phyloP scores from a whole-genome alignment of 371 early-diverging fungal species.

The Gilbertella persicaria region DNA sequence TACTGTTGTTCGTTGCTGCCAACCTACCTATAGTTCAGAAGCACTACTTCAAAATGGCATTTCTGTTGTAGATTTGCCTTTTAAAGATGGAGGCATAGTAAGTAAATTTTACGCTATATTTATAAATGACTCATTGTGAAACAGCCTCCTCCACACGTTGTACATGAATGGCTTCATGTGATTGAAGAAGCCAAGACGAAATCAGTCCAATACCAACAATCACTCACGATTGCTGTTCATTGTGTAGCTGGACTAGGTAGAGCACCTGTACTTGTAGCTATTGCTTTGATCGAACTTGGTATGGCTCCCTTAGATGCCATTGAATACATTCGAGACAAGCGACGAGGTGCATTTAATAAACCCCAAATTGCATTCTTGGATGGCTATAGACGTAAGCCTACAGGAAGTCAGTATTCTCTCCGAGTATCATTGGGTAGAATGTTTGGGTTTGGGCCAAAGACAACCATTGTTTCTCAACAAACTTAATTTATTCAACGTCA shows the following conservation, averaged over 20 bases:
- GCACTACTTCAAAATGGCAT: conserved; percentile 63
- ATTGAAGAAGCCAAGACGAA: conserved; percentile 49
- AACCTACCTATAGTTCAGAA: conserved; percentile 79
- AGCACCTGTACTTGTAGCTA: conserved; percentile 73
- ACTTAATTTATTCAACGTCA: conserved; percentile 45
- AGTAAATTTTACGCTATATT: conserved; percentile 2
- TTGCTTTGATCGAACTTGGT: conserved; percentile 82
- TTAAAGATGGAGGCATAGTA: conserved; percentile 67
- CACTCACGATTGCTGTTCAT: conserved; percentile 77
- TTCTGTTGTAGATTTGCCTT: conserved; percentile 41
- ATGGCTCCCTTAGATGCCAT: conserved; percentile 81
- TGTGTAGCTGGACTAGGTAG: conserved; percentile 87
- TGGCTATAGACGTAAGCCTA: conserved; percentile 32
- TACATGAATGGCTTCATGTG: conserved; percentile 74
- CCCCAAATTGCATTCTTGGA: conserved; percentile 72
- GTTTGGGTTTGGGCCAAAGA: conserved; percentile 22
- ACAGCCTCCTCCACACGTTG: conserved; percentile 71
- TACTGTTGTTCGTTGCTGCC: conserved; percentile 84
- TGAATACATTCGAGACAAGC: conserved; percentile 70
- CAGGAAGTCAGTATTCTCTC: conserved; percentile 16
- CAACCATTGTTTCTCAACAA: conserved; percentile 12
- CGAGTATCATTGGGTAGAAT: conserved; percentile 18
- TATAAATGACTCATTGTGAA: not conserved
- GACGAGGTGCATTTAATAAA: conserved; percentile 84
- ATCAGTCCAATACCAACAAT: conserved; percentile 22